These are phyloP conservation scores for Phytophthora syringae DNA, from an alignment of 352 stramenopile species.

Conservation along the genomic window DNA sequence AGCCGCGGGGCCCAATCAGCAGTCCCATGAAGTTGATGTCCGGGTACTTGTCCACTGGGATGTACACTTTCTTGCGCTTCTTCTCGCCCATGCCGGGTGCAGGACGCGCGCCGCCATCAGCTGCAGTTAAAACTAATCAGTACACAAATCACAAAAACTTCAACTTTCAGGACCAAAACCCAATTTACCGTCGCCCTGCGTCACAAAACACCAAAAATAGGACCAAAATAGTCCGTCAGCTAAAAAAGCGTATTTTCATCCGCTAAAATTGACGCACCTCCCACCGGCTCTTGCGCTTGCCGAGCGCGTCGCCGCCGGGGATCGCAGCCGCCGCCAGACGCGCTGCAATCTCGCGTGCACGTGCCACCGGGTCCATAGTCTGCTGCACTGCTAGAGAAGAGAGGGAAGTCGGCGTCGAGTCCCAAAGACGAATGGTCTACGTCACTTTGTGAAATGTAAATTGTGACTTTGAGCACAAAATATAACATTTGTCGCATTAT, in stretches of 20 bases:
- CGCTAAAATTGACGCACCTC: constrained; percentile 58
- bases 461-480: no score
- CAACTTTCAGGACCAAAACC: constrained; percentile 14
- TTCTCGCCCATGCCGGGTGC: constrained; percentile 55
- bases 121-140: constrained; percentile 17
- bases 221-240: constrained; percentile 6
- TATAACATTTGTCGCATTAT: no score
- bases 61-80: constrained; percentile 93
- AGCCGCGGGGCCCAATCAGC: constrained; percentile 90
- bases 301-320: constrained; percentile 63
- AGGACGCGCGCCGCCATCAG: constrained; percentile 45
- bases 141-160: constrained; percentile 16
- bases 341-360: constrained; percentile 83
- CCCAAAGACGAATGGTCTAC: neutral
- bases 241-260: neutral
- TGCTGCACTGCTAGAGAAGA: constrained; percentile 38
- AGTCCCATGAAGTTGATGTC: constrained; percentile 95
- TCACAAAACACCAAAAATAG: constrained; percentile 14
- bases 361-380: constrained; percentile 75
- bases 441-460: no score
- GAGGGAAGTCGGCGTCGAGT: constrained; percentile 1
- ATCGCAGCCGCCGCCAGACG: constrained; percentile 77
- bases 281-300: constrained; percentile 88
- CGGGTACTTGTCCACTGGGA: constrained; percentile 91
- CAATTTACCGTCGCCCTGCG: constrained; percentile 57